Evolutionary conservation across 805 yeast species (phyloP).

Genomic region (Wickerhamiella cacticola): DNA sequence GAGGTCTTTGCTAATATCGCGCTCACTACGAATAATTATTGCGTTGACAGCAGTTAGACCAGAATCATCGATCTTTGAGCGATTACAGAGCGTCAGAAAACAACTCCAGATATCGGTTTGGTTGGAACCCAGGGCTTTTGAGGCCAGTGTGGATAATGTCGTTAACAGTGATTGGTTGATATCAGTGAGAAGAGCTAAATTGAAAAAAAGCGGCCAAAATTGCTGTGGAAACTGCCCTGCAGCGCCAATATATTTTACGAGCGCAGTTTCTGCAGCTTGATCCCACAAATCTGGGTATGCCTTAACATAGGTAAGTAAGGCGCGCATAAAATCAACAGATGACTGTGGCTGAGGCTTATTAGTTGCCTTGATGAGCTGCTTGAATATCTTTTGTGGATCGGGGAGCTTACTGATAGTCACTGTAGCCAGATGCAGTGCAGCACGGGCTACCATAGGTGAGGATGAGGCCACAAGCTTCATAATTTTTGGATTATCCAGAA

Average conservation of each 20-base stretch:
- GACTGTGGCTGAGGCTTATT: constrained; percentile 16
- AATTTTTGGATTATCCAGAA: constrained; percentile 35
- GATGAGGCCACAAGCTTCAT: constrained; percentile 35
- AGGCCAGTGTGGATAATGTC: not conserved
- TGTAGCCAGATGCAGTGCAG: constrained; percentile 32
- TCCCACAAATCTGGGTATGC: constrained; percentile 29
- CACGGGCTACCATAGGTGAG: constrained; percentile 35
- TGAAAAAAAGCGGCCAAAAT: constrained; percentile 22
- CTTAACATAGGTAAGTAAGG: constrained; percentile 36
- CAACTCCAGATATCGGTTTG: constrained; percentile 21
- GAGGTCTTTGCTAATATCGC: not conserved
- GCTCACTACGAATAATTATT: not conserved
- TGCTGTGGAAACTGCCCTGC: constrained; percentile 15
- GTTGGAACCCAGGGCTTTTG: constrained; percentile 1
- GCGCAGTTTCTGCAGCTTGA: constrained; percentile 16
- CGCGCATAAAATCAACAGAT: constrained; percentile 23
- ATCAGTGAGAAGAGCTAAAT: constrained; percentile 8
- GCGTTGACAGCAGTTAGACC: not conserved
- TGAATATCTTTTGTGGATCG: constrained; percentile 15
- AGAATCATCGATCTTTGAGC: not conserved
- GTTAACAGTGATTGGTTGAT: not conserved
- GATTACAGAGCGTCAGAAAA: constrained; percentile 17
- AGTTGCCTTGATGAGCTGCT: constrained; percentile 20
- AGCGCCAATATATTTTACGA: constrained; percentile 15
- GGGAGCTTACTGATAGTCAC: constrained; percentile 22